phyloP scores from a whole-genome alignment of 2,329 filamentous ascomycete genomes.

The Colletotrichum theobromicola region DNA sequence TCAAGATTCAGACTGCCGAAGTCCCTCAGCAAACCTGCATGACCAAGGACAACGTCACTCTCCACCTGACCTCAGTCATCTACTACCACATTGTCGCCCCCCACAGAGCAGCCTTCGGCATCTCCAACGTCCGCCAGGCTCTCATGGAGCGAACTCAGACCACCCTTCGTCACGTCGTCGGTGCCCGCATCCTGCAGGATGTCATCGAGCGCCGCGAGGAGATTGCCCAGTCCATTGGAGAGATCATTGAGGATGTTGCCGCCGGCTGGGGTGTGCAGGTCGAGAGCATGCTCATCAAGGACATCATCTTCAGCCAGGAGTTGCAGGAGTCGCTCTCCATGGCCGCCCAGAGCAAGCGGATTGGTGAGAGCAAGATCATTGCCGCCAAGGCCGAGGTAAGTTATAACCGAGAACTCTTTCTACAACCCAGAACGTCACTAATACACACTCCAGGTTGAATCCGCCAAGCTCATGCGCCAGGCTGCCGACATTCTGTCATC shows the following conservation, averaged over 20 bases:
- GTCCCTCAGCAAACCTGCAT: slow-evolving; percentile 97
- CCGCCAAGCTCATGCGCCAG: slow-evolving; percentile 90
- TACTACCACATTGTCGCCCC: slow-evolving; percentile 98
- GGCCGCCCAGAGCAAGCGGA: slow-evolving; percentile 98
- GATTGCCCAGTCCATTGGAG: slow-evolving; percentile 90
- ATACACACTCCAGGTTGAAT: slow-evolving; percentile 68
- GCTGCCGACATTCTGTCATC: slow-evolving; percentile 92
- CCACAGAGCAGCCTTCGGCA: slow-evolving; percentile 97
- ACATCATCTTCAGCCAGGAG: slow-evolving; percentile 96
- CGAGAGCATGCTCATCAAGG: slow-evolving; percentile 99
- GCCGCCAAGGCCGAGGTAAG: slow-evolving; percentile 84
- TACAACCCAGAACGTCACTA: neutral
- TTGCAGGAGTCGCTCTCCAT: slow-evolving; percentile 96
- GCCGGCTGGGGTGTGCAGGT: slow-evolving; percentile 94
- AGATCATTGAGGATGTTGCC: slow-evolving; percentile 97
- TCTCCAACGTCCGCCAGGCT: slow-evolving; percentile 93
- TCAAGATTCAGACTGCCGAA: slow-evolving; percentile 98
- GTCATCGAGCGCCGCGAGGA: slow-evolving; percentile 98
- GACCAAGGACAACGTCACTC: slow-evolving; percentile 98
- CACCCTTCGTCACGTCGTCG: slow-evolving; percentile 94
- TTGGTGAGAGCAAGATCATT: slow-evolving; percentile 98
- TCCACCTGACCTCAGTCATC: slow-evolving; percentile 94
- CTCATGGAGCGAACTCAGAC: slow-evolving; percentile 98
- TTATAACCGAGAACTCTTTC: neutral
- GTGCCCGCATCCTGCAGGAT: slow-evolving; percentile 93